Evolutionary conservation across 345 rosid species (phyloP), one percentile per base, ranked within the genome.

Genomic region (Microthlaspi erraticum): DNA sequence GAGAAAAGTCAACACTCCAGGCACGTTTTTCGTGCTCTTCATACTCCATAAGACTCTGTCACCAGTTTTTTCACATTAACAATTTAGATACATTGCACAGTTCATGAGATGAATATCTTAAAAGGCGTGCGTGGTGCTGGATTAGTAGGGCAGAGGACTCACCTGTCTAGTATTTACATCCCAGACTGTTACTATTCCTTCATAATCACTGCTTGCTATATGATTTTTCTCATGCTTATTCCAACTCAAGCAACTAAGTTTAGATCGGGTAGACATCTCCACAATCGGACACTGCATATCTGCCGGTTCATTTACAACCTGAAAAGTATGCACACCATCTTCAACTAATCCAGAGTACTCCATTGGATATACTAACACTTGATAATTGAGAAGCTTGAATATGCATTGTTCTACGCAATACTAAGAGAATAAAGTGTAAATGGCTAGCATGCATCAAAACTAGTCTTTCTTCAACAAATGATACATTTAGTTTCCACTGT

Each of bases 1-100:
- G 78, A 49, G 98, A 94, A 80, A 91, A 94, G 77, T 94, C 99
- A 76, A 94, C 99, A 81, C 99, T 91, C 99, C 99, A 94, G 43
- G 97, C 99, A 41, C 98, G 96, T 71, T 91, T 94, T 71, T 91
- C 97, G 74, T 94, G 99, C 81, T 94, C 99, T 81, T 94, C 99
- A 73, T 91, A 94, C 81, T 91, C 95, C 99, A 91, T 88, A 61
- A 94, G 83, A 83, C 90, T 85, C 97, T 94, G 85, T 46, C 63
- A 34, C 16, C 31, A 68, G 43, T 60, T 29, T 54, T 38, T 69
- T 36, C n/a, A 60, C 51, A 61, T 61, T 2, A 32, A 45, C 6
- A 2, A 5, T 36, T 52, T 44, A 62, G 41, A 62, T 53, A 68
- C 33, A 19, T 8, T 55, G 32, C 52, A 68, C 45, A 69, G 23